Base-by-base conservation (phyloP, 345 rosid genomes). In the Bruguiera gymnorhiza region DNA sequence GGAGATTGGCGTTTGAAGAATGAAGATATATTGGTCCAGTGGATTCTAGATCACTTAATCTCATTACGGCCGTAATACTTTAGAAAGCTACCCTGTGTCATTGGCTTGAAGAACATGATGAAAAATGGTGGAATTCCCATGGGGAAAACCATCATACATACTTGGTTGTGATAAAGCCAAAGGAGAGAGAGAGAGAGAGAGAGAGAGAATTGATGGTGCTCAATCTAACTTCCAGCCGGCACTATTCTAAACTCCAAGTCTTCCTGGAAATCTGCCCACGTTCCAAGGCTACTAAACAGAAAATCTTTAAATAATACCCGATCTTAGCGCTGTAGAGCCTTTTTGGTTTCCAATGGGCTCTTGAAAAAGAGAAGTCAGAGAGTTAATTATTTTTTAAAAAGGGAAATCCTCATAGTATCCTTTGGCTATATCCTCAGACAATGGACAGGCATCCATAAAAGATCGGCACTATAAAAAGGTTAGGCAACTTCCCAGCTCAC, bases 191-290 rank as follows among this genome's bases (percentile, higher is more conserved):
- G 56, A 26, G 27, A 19, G 36, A 60, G 26, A 43, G 54, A 55
- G 27, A 54, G 21, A 5, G 58, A 55, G 24, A 3, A 3, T 55
- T 55, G 30, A 23, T 1, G 9, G 59, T 26, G 27, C 24, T 55
- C 15, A 16, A 55, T 13, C 59, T n/a, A n/a, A 32, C 37, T 48
- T 68, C 66, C 66, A 23, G 70, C 68, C 27, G 39, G 55, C 52
- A 60, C 27, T 11, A 31, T 46, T 62, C 26, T n/a, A 67, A 69
- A 73, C 61, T 73, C 70, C 23, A 18, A 23, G 13, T 73, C 34
- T 29, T 18, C 48, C 52, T 24, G 3, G 32, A 19, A 21, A 10
- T 65, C 32, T 24, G 31, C 53, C 48, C 13, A 27, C 13, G 16
- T 62, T 27, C 67, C 4, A 8, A 52, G 18, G 53, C 21, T 6